Percentiles rank a stretch among this genome's conserved stretches.
phyloP scores from a whole-genome alignment of 306 rosid genomes.

The Hippophae gyantsensis region DNA sequence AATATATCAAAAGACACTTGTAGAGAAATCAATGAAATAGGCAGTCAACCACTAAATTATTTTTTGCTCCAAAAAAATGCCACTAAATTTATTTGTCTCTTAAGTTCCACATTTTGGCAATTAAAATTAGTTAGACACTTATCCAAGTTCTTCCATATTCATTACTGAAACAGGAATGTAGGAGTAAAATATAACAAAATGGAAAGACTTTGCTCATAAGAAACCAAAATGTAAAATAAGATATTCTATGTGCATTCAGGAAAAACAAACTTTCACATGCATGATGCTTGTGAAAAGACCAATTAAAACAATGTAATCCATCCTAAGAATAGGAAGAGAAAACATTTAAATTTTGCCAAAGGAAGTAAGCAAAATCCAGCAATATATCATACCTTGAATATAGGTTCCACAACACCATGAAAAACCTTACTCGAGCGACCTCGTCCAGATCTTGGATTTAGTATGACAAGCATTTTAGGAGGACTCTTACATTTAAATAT shows the following conservation, averaged over 20 bases:
- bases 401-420: slow-evolving; percentile 76
- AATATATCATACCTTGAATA: slow-evolving; percentile 55
- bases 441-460: slow-evolving; percentile 92
- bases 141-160: too few species aligned
- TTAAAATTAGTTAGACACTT: too few species aligned
- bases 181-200: too few species aligned
- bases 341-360: slow-evolving; percentile 10
- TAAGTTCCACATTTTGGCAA: too few species aligned
- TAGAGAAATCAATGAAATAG: too few species aligned
- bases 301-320: neutral
- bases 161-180: too few species aligned
- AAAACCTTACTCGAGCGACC: slow-evolving; percentile 97
- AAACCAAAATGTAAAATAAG: too few species aligned
- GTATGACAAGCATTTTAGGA: slow-evolving; percentile 89
- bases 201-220: too few species aligned
- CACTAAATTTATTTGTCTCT: too few species aligned
- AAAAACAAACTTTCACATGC: neutral
- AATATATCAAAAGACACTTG: too few species aligned
- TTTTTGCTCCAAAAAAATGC: too few species aligned
- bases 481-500: slow-evolving; percentile 89
- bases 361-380: slow-evolving; percentile 8
- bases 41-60: too few species aligned
- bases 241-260: neutral
- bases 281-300: neutral
- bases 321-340: slow-evolving; percentile 9